Evolutionary conservation across 805 yeast species (phyloP), one percentile per base, ranked within the genome.

Genomic region (Suhomyces kilbournensis): DNA sequence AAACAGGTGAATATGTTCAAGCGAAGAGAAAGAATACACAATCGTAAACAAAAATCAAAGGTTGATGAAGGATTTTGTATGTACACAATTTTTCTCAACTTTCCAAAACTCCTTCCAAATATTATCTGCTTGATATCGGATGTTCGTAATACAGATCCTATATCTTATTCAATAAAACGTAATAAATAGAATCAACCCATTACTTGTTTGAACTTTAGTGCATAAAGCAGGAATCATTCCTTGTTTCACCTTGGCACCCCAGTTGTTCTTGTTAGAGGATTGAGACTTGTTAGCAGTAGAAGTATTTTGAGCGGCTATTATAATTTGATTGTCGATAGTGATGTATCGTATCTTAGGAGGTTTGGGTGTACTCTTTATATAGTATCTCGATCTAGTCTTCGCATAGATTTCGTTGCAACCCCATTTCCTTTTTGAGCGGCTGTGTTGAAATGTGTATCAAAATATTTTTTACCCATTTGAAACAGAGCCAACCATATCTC

Each of bases 181-280:
- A n/a, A n/a, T n/a, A n/a, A n/a, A n/a, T 28, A 10, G 4, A 8
- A 28, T 5, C 32, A 28, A 25, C 14, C 32, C 12, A 28, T 10
- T 9, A 1, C 5, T 28, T 28, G 14, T 40, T 40, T 17, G 39
- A 47, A 38, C 45, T 17, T 39, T 47, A 26, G 44, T 39, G 17
- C 49, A 47, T 17, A 14, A 17, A 30, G 35, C 26, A 32, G 49
- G 49, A 6, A 47, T 23, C 30, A 23, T 8, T n/a, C 49, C 49
- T 5, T 38, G 8, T 14, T 23, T 38, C 23, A 25, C 26, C 14
- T 9, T 12, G 20, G 19, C 22, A 9, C 49, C 49, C 22, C 35
- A 38, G 49, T 39, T 47, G 49, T 47, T 45, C 25, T 30, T 39
- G 49, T 47, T 25, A 12, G 44, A 44, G 15, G 49, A 26, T 26